Percentiles rank a stretch among this genome's conserved stretches.
Evolutionary conservation across 768 basidiomycete genomes (phyloP).

Genomic region (Rhizopogon vulgaris): DNA sequence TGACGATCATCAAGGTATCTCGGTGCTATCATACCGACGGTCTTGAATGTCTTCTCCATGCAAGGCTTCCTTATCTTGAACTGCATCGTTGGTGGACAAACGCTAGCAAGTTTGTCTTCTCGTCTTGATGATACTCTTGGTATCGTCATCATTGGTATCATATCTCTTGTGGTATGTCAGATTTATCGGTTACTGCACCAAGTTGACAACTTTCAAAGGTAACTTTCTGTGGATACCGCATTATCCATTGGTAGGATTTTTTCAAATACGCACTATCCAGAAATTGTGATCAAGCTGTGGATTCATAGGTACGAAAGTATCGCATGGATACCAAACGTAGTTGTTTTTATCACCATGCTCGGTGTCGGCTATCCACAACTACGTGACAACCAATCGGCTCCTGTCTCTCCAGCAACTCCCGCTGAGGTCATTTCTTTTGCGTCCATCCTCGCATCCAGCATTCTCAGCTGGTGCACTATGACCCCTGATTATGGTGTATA

Average conservation of each 20-base stretch:
- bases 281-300: background rate
- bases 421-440: constrained; percentile 36
- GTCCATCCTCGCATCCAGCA: constrained; percentile 37
- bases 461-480: constrained; percentile 38
- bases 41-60: constrained; percentile 44
- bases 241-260: constrained; percentile 47
- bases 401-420: constrained; percentile 29
- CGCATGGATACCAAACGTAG: constrained; percentile 71
- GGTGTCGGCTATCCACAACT: constrained; percentile 69
- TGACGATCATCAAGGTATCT: constrained; percentile 27
- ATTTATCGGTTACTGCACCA: background rate
- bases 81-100: constrained; percentile 58
- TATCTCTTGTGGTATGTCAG: constrained; percentile 23
- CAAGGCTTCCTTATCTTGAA: constrained; percentile 54
- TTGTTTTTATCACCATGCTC: constrained; percentile 61
- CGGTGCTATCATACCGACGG: constrained; percentile 33
- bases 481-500: constrained; percentile 46
- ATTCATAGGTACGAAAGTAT: constrained; percentile 60
- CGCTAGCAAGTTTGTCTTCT: constrained; percentile 42
- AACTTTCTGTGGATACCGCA: constrained; percentile 57
- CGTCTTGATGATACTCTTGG: constrained; percentile 24
- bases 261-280: background rate
- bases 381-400: constrained; percentile 30
- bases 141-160: constrained; percentile 27
- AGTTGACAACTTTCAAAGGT: constrained; percentile 30